phyloP scores from a whole-genome alignment of 2,329 filamentous ascomycete genomes.

The Mycogone perniciosa region DNA sequence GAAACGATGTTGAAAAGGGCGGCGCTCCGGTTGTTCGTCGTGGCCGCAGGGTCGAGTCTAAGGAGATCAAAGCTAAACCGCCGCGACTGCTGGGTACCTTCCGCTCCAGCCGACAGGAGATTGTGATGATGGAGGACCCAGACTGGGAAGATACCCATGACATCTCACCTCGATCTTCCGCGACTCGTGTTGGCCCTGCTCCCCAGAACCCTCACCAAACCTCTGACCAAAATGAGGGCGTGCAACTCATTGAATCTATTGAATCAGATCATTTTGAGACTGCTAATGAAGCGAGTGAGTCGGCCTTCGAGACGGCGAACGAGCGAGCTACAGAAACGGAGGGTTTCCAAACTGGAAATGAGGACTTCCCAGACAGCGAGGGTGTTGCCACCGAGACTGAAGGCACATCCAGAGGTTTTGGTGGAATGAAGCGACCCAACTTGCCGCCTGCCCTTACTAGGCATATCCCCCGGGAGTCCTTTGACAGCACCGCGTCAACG shows the following conservation, averaged over 20 bases:
- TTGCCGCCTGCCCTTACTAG: constrained; percentile 31
- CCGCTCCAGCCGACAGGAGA: constrained; percentile 68
- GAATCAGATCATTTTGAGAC: constrained; percentile 71
- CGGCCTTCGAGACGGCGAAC: constrained; percentile 62
- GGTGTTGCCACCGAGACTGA: constrained; percentile 92
- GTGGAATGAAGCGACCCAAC: constrained; percentile 35
- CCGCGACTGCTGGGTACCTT: constrained; percentile 69
- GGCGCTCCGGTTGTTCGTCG: constrained; percentile 46
- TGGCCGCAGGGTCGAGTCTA: constrained; percentile 57
- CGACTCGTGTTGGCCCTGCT: constrained; percentile 4
- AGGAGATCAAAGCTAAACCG: constrained; percentile 79
- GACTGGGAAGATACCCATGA: constrained; percentile 79
- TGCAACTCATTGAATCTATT: constrained; percentile 20
- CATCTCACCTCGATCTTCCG: constrained; percentile 20
- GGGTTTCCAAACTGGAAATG: constrained; percentile 88
- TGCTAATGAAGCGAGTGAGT: constrained; percentile 67
- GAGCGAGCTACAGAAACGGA: constrained; percentile 85
- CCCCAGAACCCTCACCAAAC: neutral
- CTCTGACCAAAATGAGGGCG: neutral
- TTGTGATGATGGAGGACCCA: constrained; percentile 65
- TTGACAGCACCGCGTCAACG: constrained; percentile 82
- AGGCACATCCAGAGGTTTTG: constrained; percentile 41
- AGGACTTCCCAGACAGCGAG: constrained; percentile 68
- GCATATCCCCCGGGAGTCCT: constrained; percentile 57
- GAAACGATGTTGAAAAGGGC: constrained; percentile 40